Evolutionary conservation across 2,329 filamentous ascomycete species (phyloP).

Genomic region (Monosporascus sp.): DNA sequence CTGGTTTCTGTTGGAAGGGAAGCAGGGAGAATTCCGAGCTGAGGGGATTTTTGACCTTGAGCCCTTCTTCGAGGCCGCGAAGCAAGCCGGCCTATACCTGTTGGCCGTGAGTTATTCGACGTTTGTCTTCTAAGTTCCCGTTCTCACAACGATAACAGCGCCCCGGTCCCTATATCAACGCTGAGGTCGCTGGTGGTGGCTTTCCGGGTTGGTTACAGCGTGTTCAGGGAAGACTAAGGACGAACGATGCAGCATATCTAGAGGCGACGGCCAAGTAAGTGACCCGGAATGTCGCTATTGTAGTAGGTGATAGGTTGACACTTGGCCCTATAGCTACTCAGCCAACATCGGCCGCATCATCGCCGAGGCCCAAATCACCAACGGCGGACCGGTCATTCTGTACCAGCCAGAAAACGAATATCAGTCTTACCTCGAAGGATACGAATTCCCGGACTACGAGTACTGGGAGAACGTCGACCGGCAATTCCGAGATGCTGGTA

Average conservation of each 20-base stretch:
- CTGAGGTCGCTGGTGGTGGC: slow-evolving; percentile 68
- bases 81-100: slow-evolving; percentile 69
- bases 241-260: slow-evolving; percentile 54
- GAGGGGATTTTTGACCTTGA: slow-evolving; percentile 67
- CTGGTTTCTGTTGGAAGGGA: slow-evolving; percentile 71
- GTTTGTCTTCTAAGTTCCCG: too few species aligned
- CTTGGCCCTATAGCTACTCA: slow-evolving; percentile 41
- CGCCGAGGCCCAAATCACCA: slow-evolving; percentile 70
- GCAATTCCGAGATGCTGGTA: slow-evolving; percentile 59
- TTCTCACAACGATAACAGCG: slow-evolving; percentile 13
- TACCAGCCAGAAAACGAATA: slow-evolving; percentile 81
- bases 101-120: slow-evolving; percentile 41
- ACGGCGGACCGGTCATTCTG: slow-evolving; percentile 71
- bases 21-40: slow-evolving; percentile 60
- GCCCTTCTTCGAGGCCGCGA: slow-evolving; percentile 69
- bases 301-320: too few species aligned
- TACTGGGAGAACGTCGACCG: slow-evolving; percentile 68
- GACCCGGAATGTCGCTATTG: slow-evolving; percentile 17
- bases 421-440: slow-evolving; percentile 39
- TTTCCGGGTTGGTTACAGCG: slow-evolving; percentile 77
- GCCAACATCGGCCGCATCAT: slow-evolving; percentile 57
- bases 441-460: slow-evolving; percentile 53
- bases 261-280: slow-evolving; percentile 57
- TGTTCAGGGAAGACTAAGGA: slow-evolving; percentile 56
- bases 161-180: slow-evolving; percentile 71